Evolutionary conservation across 2,329 filamentous ascomycete genomes (phyloP).

Genomic region (Blastomyces emzantsi): DNA sequence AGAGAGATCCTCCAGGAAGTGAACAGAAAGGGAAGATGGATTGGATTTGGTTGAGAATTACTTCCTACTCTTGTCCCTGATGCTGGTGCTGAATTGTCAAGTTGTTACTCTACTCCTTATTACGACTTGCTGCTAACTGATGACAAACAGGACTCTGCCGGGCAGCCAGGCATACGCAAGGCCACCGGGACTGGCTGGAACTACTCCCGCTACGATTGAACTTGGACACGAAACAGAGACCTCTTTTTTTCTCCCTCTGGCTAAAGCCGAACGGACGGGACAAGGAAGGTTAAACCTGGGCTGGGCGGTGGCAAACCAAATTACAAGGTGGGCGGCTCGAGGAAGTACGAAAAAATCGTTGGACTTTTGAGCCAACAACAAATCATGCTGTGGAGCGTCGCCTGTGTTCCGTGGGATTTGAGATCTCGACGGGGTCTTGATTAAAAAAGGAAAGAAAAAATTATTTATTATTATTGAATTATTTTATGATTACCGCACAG

Average conservation of each 20-base stretch:
- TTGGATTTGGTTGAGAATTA: not conserved
- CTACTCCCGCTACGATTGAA: not conserved
- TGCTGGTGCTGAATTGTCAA: not conserved
- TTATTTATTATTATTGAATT: not conserved
- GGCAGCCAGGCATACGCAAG: not conserved
- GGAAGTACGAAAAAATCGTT: not conserved
- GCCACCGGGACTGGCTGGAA: not conserved
- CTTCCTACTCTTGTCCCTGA: not conserved
- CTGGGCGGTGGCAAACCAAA: conserved; percentile 2
- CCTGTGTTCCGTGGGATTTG: not conserved
- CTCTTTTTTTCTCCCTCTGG: not conserved
- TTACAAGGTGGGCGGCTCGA: not conserved
- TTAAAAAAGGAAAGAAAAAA: not conserved
- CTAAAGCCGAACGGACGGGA: not conserved
- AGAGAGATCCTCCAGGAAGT: not conserved
- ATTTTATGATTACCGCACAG: not conserved
- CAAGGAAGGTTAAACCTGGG: not conserved
- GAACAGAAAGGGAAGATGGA: not conserved
- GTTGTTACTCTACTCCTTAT: too few species aligned
- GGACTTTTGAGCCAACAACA: not conserved
- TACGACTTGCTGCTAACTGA: not conserved
- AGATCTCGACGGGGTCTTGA: not conserved
- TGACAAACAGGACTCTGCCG: not conserved
- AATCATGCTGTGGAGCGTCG: not conserved
- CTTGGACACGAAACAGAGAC: not conserved